These are phyloP conservation scores for Phoma sp. DNA, from an alignment of 2,329 filamentous ascomycete species.

Conservation along the genomic window DNA sequence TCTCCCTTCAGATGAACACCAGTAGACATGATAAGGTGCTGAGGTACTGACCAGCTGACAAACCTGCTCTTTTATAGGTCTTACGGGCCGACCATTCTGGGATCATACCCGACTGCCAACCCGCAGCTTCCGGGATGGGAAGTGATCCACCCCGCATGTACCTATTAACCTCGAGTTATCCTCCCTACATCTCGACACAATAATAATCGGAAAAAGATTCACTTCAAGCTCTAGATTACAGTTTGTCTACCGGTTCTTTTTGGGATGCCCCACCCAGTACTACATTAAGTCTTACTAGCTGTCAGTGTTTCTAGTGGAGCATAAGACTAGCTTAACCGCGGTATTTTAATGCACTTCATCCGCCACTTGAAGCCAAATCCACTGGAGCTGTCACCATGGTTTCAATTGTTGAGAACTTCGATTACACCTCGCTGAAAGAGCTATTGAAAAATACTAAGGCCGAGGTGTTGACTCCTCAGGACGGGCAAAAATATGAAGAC, in stretches of 20 bases:
- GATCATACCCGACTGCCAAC: conserved; percentile 9
- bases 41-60: neutral
- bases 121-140: no score
- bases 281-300: neutral
- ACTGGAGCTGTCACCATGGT: conserved; percentile 15
- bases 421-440: conserved; percentile 30
- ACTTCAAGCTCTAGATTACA: no score
- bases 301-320: neutral
- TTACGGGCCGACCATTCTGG: neutral
- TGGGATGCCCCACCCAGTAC: neutral
- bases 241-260: no score
- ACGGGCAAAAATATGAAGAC: conserved; percentile 21
- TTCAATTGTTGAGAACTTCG: conserved; percentile 15
- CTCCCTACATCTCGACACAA: neutral
- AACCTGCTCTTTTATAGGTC: neutral
- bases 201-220: no score
- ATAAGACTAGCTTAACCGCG: no score
- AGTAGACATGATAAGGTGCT: neutral
- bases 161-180: neutral
- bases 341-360: no score
- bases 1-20: neutral
- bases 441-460: conserved; percentile 20
- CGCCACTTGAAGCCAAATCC: no score
- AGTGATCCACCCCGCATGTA: conserved; percentile 10
- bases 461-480: conserved; percentile 17